phyloP scores from a whole-genome alignment of 2,329 filamentous ascomycete species.

The Chrysosporium keratinophilum region DNA sequence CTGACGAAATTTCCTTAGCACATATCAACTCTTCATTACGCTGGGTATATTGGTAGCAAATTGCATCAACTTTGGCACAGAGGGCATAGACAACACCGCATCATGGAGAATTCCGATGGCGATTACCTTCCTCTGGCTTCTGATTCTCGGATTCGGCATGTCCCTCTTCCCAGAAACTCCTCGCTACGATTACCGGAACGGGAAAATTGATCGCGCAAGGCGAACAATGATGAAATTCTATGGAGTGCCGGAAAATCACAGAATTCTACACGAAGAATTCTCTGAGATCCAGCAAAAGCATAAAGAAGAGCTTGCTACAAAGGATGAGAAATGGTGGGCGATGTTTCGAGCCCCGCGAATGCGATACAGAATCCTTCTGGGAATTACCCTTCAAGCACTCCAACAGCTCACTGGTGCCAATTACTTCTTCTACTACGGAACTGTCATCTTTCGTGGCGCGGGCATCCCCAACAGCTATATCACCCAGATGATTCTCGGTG shows the following conservation, averaged over 20 bases:
- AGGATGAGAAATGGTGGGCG: slow-evolving; percentile 33
- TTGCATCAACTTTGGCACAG: slow-evolving; percentile 41
- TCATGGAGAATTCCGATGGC: slow-evolving; percentile 46
- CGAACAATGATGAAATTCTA: slow-evolving; percentile 46
- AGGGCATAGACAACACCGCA: slow-evolving; percentile 33
- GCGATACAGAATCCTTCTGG: slow-evolving; percentile 38
- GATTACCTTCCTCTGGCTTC: slow-evolving; percentile 48
- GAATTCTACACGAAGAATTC: slow-evolving; percentile 46
- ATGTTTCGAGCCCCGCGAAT: slow-evolving; percentile 41
- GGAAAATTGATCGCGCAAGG: slow-evolving; percentile 43
- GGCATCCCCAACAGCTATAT: slow-evolving; percentile 56
- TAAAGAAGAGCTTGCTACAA: slow-evolving; percentile 43
- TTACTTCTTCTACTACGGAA: slow-evolving; percentile 45
- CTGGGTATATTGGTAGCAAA: slow-evolving; percentile 42
- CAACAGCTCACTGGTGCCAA: slow-evolving; percentile 42
- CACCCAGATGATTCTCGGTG: slow-evolving; percentile 57
- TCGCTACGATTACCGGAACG: slow-evolving; percentile 48
- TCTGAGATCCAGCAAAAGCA: slow-evolving; percentile 50
- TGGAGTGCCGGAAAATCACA: slow-evolving; percentile 47
- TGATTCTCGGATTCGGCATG: slow-evolving; percentile 46
- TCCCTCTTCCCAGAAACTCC: slow-evolving; percentile 49
- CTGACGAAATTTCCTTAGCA: slow-evolving; percentile 21
- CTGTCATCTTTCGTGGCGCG: slow-evolving; percentile 55
- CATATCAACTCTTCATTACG: slow-evolving; percentile 43
- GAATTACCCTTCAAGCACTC: slow-evolving; percentile 38